phyloP scores from a whole-genome alignment of 257 asterid genomes.

The Craterostigma plantagineum region DNA sequence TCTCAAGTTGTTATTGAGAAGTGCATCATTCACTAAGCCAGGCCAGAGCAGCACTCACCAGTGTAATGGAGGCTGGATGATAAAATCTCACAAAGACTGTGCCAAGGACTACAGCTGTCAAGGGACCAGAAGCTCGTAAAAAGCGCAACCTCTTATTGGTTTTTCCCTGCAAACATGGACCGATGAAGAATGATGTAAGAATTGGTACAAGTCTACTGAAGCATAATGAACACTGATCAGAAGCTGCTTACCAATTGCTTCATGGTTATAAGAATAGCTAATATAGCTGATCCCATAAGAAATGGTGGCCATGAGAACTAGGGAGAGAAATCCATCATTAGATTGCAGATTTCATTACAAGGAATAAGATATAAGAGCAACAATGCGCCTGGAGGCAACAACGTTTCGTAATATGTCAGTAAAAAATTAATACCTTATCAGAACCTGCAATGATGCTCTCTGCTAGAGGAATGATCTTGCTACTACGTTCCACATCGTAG shows the following conservation, averaged over 20 bases:
- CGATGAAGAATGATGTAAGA: slow-evolving; percentile 5
- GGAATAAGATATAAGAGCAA: too few species aligned
- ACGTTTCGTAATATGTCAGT: not conserved
- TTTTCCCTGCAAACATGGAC: slow-evolving; percentile 45
- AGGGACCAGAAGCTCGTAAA: slow-evolving; percentile 91
- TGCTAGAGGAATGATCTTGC: slow-evolving; percentile 75
- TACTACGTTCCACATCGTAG: slow-evolving; percentile 84
- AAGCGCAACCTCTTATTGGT: slow-evolving; percentile 49
- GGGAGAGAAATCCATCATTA: slow-evolving; percentile 11
- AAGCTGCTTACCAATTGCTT: slow-evolving; percentile 63
- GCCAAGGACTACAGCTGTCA: slow-evolving; percentile 87
- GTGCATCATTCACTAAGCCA: slow-evolving; percentile 1
- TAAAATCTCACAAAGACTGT: slow-evolving; percentile 51
- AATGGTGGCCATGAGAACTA: slow-evolving; percentile 94
- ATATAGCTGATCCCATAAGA: slow-evolving; percentile 65
- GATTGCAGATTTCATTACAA: too few species aligned
- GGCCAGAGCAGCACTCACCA: slow-evolving; percentile 79
- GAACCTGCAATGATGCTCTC: slow-evolving; percentile 74
- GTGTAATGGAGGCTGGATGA: slow-evolving; percentile 70
- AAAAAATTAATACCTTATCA: slow-evolving; percentile 82
- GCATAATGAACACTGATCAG: not conserved
- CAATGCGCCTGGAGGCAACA: not conserved
- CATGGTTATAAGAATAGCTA: slow-evolving; percentile 73
- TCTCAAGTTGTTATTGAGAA: not conserved
- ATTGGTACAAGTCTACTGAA: not conserved